phyloP scores from a whole-genome alignment of 73 alveolate species.

The Paraurostyla sp. region DNA sequence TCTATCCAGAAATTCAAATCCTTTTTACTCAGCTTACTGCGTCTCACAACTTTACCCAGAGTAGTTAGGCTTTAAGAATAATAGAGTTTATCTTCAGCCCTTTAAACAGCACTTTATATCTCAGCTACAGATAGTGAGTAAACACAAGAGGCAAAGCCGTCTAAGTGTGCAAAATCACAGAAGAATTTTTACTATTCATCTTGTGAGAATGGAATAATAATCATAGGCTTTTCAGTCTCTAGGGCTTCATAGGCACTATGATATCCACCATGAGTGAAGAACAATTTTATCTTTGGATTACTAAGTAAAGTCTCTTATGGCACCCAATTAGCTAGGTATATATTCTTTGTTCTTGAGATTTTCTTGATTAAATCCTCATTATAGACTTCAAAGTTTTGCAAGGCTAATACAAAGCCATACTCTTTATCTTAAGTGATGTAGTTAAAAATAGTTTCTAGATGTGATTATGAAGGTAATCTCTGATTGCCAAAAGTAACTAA shows the following conservation, averaged over 20 bases:
- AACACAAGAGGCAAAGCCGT: neutral
- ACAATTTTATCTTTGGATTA: neutral
- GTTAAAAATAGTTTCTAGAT: neutral
- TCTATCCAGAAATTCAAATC: slow-evolving; percentile 19
- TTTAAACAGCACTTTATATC: neutral
- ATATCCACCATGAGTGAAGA: slow-evolving; percentile 23
- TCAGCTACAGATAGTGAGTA: neutral
- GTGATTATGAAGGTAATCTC: neutral
- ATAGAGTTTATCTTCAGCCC: neutral
- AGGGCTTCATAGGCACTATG: neutral
- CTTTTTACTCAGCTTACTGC: neutral
- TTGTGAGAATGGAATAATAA: neutral
- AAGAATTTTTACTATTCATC: neutral
- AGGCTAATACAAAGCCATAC: neutral
- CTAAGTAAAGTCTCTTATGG: neutral
- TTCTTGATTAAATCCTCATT: neutral
- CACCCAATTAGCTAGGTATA: neutral
- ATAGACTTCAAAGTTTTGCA: neutral
- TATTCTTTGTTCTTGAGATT: neutral
- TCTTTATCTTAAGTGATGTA: neutral
- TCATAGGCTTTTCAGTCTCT: neutral
- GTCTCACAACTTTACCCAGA: neutral
- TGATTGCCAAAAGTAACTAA: slow-evolving; percentile 3
- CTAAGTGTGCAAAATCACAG: slow-evolving; percentile 14
- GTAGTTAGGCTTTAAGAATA: neutral